Percentiles rank a stretch among this genome's conserved stretches.
Conservation (phyloP, 129 eudicot genomes). For the Lonicera japonica region DNA sequence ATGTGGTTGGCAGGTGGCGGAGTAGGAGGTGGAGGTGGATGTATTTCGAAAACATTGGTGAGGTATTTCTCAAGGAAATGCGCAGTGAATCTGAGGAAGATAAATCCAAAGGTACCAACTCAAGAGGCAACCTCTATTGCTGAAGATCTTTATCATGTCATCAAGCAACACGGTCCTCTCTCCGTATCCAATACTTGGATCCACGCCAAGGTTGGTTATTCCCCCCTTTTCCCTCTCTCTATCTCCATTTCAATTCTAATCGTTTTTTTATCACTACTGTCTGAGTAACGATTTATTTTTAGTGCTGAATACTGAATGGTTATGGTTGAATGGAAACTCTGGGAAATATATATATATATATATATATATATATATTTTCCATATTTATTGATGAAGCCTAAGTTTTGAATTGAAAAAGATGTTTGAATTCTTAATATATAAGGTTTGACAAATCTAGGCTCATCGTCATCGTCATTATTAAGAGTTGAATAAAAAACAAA, state of each 20-base stretch:
- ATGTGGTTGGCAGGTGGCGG: constrained; percentile 16
- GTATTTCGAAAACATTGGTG: constrained; percentile 7
- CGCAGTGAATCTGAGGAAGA: constrained; percentile 39
- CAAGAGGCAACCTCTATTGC: constrained; percentile 45
- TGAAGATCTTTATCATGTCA: constrained; percentile 33
- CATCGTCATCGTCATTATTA: too few relatives aligned
- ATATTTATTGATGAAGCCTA: too few relatives aligned
- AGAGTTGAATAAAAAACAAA: too few relatives aligned
- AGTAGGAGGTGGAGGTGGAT: constrained; percentile 2
- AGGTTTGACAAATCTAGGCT: too few relatives aligned
- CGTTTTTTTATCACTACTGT: not conserved
- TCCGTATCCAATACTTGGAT: constrained; percentile 42
- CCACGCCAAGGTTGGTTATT: constrained; percentile 47
- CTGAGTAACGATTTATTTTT: too few relatives aligned
- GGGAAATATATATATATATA: too few relatives aligned
- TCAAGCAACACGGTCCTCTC: constrained; percentile 47
- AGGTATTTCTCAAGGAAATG: constrained; percentile 40
- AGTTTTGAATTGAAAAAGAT: too few relatives aligned
- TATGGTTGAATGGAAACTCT: too few relatives aligned
- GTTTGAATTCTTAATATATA: too few relatives aligned
- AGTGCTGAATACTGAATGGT: too few relatives aligned
- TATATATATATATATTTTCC: too few relatives aligned
- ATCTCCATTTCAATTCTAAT: not conserved
- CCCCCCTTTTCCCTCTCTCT: not conserved
- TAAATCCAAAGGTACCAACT: constrained; percentile 42